These are phyloP conservation scores for Coemansia sp. DNA, from an alignment of 192 early-diverging fungal genomes.

Conservation along the genomic window DNA sequence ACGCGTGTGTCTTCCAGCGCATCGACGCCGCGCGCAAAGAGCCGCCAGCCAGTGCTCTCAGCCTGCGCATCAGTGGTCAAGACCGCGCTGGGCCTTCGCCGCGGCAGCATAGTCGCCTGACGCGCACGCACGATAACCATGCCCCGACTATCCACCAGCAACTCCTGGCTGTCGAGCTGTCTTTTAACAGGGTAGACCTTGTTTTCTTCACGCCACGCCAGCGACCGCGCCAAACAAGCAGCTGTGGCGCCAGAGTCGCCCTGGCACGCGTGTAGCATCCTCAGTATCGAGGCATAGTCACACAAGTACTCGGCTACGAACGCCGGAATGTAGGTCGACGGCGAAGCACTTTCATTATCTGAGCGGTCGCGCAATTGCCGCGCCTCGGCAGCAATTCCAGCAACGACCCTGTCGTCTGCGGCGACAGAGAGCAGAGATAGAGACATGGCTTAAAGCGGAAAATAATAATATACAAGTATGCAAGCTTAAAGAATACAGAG, in stretches of 20 bases:
- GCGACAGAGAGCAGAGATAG: background rate
- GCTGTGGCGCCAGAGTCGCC: slow-evolving; percentile 9
- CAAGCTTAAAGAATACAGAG: background rate
- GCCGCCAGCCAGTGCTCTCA: slow-evolving; percentile 10
- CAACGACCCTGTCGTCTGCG: background rate
- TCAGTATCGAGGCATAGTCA: slow-evolving; percentile 25
- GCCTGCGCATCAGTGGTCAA: background rate
- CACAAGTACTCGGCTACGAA: slow-evolving; percentile 40
- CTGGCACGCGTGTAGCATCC: slow-evolving; percentile 21
- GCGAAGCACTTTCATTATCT: background rate
- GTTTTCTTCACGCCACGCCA: slow-evolving; percentile 38
- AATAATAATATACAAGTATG: background rate
- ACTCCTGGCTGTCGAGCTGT: background rate
- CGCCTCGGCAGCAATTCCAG: slow-evolving; percentile 8
- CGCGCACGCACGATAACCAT: slow-evolving; percentile 30
- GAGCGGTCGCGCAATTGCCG: slow-evolving; percentile 3
- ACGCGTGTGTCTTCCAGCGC: slow-evolving; percentile 47
- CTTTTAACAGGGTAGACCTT: slow-evolving; percentile 41
- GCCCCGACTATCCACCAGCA: slow-evolving; percentile 24
- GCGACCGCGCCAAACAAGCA: slow-evolving; percentile 13
- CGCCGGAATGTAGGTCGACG: slow-evolving; percentile 35
- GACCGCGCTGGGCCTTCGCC: background rate
- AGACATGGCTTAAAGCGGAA: background rate
- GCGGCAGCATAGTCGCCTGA: slow-evolving; percentile 18
- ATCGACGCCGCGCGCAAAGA: slow-evolving; percentile 22